Evolutionary conservation across 2,329 filamentous ascomycete genomes (phyloP), one percentile per base, ranked within the genome.

Genomic region (Phaeosphaeriaceae sp.): DNA sequence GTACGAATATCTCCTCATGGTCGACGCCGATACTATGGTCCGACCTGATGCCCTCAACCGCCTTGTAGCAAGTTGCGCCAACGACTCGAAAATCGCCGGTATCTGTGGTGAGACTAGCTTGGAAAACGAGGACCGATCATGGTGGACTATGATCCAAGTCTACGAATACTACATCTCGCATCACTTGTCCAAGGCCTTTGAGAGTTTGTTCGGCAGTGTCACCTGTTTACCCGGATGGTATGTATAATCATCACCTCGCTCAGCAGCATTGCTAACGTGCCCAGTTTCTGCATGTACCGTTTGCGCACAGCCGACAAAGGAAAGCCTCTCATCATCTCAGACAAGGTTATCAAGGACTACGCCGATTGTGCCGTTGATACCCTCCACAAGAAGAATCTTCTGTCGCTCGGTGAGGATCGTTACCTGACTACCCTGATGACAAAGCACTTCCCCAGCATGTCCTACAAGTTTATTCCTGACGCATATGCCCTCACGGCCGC

Each of bases 81-180:
- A 97, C 72, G 92, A 99, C 76, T 89, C 92, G 31, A 97, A 96
- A 82, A 97, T 99, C 81, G 93, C 92, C 22, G 95, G 94, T 80
- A 97, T 98, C 61, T 99, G 95, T 76, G 95, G 95, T 75, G 95
- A 99, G 78, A 99, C 95, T 1, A 95, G 90, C 78, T 84, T 99
- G 71, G 91, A 97, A 76, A 99, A 99, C 72, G 94, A 97, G 77
- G 92, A 97, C 70, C 86, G 89, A 66, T 93, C 89, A 71, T 98
- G 93, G 93, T 97, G 92, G 92, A 99, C 95, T 13, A 99, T 99
- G 95, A 99, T 99, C 72, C 95, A 99, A 78, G 95, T 99, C 65
- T 99, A 99, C 81, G 95, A 99, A 78, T 99, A 99, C 83, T 99
- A 93, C 78, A 99, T 99, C 74, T 98, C 95, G 27, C 95, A 99